A percentile compares a stretch with the other conserved stretches of the same genome.
These are phyloP conservation scores for Daldinia sp. DNA, from an alignment of 2,329 filamentous ascomycete species.

Conservation along the genomic window DNA sequence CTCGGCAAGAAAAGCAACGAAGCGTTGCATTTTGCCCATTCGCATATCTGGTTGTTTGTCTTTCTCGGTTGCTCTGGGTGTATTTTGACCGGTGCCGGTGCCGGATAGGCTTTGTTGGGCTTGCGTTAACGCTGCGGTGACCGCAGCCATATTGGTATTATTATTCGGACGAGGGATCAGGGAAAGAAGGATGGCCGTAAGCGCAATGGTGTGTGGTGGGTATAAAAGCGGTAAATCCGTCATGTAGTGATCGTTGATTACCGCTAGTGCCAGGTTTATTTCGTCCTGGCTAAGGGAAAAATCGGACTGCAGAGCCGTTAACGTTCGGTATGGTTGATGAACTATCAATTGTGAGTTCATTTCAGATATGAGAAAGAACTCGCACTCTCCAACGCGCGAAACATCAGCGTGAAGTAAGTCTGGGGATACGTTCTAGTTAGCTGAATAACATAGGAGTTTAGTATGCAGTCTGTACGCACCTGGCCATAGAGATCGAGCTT, in stretches of 20 bases:
- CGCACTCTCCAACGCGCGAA: conserved; percentile 88
- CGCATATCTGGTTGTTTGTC: conserved; percentile 62
- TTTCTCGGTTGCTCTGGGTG: conserved; percentile 46
- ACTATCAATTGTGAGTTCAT: conserved; percentile 90
- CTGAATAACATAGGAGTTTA: neutral
- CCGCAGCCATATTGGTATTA: conserved; percentile 57
- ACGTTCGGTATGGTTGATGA: conserved; percentile 87
- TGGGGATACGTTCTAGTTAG: conserved; percentile 40
- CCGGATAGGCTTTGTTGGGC: conserved; percentile 48
- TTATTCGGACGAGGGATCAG: conserved; percentile 76
- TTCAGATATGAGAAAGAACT: conserved; percentile 91
- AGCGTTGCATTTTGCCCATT: conserved; percentile 70
- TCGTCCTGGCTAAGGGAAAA: conserved; percentile 82
- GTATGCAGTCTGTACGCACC: conserved; percentile 53
- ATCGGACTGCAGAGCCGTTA: conserved; percentile 74
- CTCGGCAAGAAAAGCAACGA: conserved; percentile 82
- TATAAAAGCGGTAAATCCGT: conserved; percentile 89
- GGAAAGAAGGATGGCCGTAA: conserved; percentile 83
- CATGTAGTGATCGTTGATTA: conserved; percentile 92
- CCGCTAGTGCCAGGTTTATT: conserved; percentile 76
- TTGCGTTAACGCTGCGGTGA: conserved; percentile 58
- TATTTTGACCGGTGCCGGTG: conserved; percentile 38
- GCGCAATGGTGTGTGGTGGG: conserved; percentile 86
- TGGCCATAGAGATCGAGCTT: conserved; percentile 86
- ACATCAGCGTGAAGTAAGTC: conserved; percentile 77